Evolutionary conservation across 1,284 basidiomycete species (phyloP), one percentile per base, ranked within the genome.

Genomic region (Moniliella sp.): DNA sequence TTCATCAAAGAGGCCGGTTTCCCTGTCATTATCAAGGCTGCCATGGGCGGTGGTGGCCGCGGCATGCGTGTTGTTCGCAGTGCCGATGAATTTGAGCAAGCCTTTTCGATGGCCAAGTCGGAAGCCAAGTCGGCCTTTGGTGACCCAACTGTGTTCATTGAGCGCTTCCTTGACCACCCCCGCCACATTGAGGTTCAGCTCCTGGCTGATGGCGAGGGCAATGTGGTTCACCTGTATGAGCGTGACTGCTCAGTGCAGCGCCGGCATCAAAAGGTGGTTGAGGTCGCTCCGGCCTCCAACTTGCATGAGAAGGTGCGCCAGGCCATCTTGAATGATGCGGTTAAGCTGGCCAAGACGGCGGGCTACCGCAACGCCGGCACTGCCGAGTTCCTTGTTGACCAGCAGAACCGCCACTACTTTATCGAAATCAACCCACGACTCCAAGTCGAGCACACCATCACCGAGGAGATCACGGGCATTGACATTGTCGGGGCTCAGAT

Each of bases 401-500:
- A 84, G 62, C 73, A 79, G 69, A 80, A 78, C 53, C n/a, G 86
- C 45, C 82, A 91, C 65, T 93, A 94, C 66, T 94, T 97, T 66
- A 94, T 97, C 59, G 88, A 97, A n/a, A 93, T 62, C 49, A 62
- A 62, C 36, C 46, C 46, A n/a, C 45, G 46, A 27, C 27, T 49
- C 12, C 46, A 49, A 27, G 46, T 49, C 16, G 46, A 49, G 33
- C 46, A 94, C 66, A n/a, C 88, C 27, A 57, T 44, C 39, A 57
- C 58, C 76, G 86, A 94, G n/a, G 86, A 93, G 61, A 93, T 97
- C 57, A 94, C 88, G 39, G 88, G 88, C n/a, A 83, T 94, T 61
- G 88, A 97, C 60, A 91, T 97, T 46, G 84, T 94, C 37, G 86
- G 84, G 33, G 84, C 86, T 18, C 88, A 94, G 64, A 94, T 97